These are phyloP conservation scores for Phytopythium vexans DNA, from an alignment of 352 stramenopile genomes.

Conservation along the genomic window DNA sequence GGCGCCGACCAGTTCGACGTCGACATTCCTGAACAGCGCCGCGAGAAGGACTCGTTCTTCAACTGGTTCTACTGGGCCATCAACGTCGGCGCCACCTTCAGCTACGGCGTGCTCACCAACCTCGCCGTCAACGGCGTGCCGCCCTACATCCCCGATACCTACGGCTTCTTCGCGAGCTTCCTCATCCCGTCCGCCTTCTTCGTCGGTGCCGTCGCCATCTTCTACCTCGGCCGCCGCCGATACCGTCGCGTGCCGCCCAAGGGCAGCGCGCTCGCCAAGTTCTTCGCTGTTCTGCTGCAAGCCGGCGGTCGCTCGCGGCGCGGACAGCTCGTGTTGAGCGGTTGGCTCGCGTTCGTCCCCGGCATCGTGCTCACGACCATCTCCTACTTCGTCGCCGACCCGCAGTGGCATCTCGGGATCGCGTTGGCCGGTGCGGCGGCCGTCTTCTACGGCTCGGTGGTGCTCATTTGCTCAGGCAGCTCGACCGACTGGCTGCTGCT, in stretches of 20 bases:
- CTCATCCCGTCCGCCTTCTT: constrained; percentile 82
- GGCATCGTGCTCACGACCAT: constrained; percentile 75
- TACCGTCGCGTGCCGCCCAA: constrained; percentile 75
- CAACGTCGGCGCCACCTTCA: constrained; percentile 90
- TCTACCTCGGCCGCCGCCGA: constrained; percentile 60
- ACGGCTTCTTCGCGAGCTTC: constrained; percentile 89
- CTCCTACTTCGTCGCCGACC: constrained; percentile 77
- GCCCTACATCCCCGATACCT: constrained; percentile 74
- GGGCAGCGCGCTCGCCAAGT: constrained; percentile 69
- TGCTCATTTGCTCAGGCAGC: constrained; percentile 61
- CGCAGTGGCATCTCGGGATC: constrained; percentile 49
- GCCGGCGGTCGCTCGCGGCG: constrained; percentile 47
- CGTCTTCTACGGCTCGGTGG: constrained; percentile 66
- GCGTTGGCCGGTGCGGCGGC: constrained; percentile 46
- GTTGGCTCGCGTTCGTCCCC: constrained; percentile 59
- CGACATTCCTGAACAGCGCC: constrained; percentile 54
- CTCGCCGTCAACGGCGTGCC: constrained; percentile 87
- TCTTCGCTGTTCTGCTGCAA: constrained; percentile 65
- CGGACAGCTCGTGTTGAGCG: constrained; percentile 76
- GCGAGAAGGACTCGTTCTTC: constrained; percentile 89
- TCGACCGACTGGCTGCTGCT: constrained; percentile 59
- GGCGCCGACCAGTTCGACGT: constrained; percentile 84
- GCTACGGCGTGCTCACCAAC: constrained; percentile 89
- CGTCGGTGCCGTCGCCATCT: constrained; percentile 72
- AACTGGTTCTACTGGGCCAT: constrained; percentile 95